Percentiles rank a stretch among this genome's conserved stretches.
phyloP scores from a whole-genome alignment of 768 basidiomycete genomes.

The Pulveroboletus ravenelii region DNA sequence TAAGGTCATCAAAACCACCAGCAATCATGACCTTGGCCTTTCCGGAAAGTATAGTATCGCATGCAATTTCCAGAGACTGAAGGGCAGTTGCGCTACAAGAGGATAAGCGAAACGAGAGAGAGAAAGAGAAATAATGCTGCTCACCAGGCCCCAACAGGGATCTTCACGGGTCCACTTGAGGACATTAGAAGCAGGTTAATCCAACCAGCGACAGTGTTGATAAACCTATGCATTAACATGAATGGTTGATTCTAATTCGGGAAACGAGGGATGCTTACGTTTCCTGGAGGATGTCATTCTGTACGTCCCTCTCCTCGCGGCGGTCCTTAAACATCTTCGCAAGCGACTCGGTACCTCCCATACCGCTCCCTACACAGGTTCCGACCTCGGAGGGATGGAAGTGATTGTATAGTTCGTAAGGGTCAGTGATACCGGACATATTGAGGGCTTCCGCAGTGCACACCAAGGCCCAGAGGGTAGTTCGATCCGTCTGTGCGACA shows the following conservation, averaged over 20 bases:
- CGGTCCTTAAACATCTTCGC: conserved; percentile 99
- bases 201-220: conserved; percentile 99
- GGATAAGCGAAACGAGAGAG: conserved; percentile 1
- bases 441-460: conserved; percentile 94
- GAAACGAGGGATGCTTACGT: conserved; percentile 53
- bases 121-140: conserved; percentile 17
- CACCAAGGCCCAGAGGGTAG: conserved; percentile 91
- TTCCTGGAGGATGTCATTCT: conserved; percentile 97
- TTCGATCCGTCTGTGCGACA: conserved; percentile 87
- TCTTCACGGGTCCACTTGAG: conserved; percentile 96
- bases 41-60: conserved; percentile 87
- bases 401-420: conserved; percentile 95
- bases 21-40: conserved; percentile 99
- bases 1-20: conserved; percentile 97
- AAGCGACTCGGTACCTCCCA: conserved; percentile 92
- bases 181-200: conserved; percentile 92
- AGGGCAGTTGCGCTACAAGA: conserved; percentile 81
- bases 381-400: conserved; percentile 97
- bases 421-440: conserved; percentile 95
- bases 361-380: conserved; percentile 90
- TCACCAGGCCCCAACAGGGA: conserved; percentile 97
- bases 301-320: conserved; percentile 95
- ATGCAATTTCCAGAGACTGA: conserved; percentile 97
- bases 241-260: conserved; percentile 2
- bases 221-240: conserved; percentile 58